Base-by-base conservation (phyloP, 2,329 filamentous ascomycete genomes). In the Cucurbitaria berberidis region DNA sequence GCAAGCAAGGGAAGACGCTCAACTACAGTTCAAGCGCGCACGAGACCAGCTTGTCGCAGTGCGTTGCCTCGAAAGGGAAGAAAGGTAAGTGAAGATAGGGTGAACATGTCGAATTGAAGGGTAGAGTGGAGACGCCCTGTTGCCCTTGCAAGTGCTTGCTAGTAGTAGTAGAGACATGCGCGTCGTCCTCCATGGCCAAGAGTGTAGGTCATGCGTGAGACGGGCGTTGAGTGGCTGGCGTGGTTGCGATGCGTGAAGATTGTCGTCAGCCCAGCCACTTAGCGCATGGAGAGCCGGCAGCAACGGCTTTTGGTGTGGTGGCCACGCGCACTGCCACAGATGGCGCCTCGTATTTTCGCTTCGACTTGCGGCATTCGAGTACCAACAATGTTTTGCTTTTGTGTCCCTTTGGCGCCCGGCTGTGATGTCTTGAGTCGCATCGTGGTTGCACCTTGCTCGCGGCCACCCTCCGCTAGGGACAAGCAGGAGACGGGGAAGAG, bases 131-230 rank as follows among this genome's bases (percentile, higher is more conserved):
- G 36, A 13, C 36, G 21, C 24, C 11, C 10, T 21, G 21, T 13
- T 13, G 21, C 26, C 26, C 24, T 27, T 7, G 3, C 30, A 39
- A 43, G 39, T n/a, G n/a, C n/a, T n/a, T n/a, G n/a, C n/a, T n/a
- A n/a, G n/a, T n/a, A n/a, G n/a, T n/a, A n/a, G n/a, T n/a, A 39
- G 36, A 44, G 39, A 45, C 45, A n/a, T 59, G 58, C 57, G 59
- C 53, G 53, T 53, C 47, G 38, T 30, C 26, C 16, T 19, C 21
- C 9, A 26, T 9, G 39, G 60, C 57, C 60, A 60, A 62, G 57
- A 40, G 18, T 16, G 13, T 38, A 35, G 32, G 24, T 38, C 32
- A 16, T 41, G 40, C 43, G 49, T 39, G 41, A 42, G 41, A 42
- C 38, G 18, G 38, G 42, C 26, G n/a, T 8, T 34, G 32, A 36